Evolutionary conservation across 345 rosid genomes (phyloP).

Genomic region (Populus davidiana): DNA sequence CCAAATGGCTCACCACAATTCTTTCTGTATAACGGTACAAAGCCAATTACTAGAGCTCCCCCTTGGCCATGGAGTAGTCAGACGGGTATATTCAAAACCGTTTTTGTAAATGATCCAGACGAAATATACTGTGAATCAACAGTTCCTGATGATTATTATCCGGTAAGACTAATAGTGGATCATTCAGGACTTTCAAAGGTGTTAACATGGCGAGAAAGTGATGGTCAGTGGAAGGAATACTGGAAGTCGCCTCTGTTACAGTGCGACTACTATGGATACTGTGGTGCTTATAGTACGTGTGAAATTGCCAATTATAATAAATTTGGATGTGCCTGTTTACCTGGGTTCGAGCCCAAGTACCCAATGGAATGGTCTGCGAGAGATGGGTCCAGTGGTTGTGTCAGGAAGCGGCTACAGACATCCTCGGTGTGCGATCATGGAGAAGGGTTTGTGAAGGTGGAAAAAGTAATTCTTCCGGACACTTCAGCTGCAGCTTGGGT

Average conservation of each 20-base stretch:
- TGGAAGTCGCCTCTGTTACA: background rate
- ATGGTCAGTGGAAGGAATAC: background rate
- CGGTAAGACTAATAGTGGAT: background rate
- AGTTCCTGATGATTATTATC: background rate
- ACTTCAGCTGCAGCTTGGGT: too few relatives aligned
- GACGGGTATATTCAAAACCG: too few relatives aligned
- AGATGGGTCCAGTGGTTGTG: too few relatives aligned
- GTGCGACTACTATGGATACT: conserved; percentile 9
- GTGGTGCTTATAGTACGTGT: conserved; percentile 13
- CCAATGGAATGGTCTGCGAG: too few relatives aligned
- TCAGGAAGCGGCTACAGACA: too few relatives aligned
- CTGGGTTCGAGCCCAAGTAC: too few relatives aligned
- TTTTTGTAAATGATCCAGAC: too few relatives aligned
- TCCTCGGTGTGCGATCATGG: too few relatives aligned
- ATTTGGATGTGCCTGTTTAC: too few relatives aligned
- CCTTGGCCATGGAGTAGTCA: too few relatives aligned
- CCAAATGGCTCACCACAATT: background rate
- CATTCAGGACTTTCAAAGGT: background rate
- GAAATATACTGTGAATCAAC: background rate
- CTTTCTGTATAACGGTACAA: background rate
- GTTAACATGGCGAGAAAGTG: conserved; percentile 8
- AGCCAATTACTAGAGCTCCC: background rate
- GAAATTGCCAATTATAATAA: background rate
- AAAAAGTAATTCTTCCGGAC: too few relatives aligned
- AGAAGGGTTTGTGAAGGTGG: too few relatives aligned